Evolutionary conservation across 345 rosid genomes (phyloP), one percentile per base, ranked within the genome.

Genomic region (Camelina neglecta): DNA sequence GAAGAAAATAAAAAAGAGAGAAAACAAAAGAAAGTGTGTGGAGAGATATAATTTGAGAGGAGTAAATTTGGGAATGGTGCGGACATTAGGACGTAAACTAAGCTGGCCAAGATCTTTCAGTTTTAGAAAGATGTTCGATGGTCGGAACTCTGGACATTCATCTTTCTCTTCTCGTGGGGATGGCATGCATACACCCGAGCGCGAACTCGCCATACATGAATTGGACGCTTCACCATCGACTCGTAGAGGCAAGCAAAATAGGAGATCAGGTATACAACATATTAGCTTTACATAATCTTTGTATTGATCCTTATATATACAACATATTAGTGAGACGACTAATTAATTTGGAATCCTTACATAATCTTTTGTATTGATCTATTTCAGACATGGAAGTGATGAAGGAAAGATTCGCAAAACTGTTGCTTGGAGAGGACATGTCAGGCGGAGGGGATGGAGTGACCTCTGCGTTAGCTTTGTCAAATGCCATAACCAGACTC

Each of bases 341-440:
- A 29, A 4, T 29, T 29, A 29, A 29, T 29, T 64, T 26, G 3
- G 11, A 33, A 31, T 23, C 49, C 54, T 65, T 45, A 42, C 35
- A 20, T 4, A 7, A 35, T 31, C 7, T 38, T 29, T 21, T 49
- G 64, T 51, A 15, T 45, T 75, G 70, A 11, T 18, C 0, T 77
- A 49, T 6, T 81, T 74, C 75, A 89, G 95, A 85, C 54, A 75
- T 67, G 68, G 83, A 87, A 53, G 81, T 77, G 76, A 85, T 89
- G 90, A 86, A 81, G 84, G 90, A 89, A 75, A 84, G 75, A 60
- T 87, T 87, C 21, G 83, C 85, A 3, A 89, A 83, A 78, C 74
- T 89, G 77, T 82, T 89, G 48, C 70, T 87, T 65, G 95, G 94
- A 16, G 92, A 89, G 78, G 92, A 89, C 66, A 89, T 89, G 90